phyloP scores from a whole-genome alignment of 1,284 basidiomycete genomes.

The Trametes pubescens region DNA sequence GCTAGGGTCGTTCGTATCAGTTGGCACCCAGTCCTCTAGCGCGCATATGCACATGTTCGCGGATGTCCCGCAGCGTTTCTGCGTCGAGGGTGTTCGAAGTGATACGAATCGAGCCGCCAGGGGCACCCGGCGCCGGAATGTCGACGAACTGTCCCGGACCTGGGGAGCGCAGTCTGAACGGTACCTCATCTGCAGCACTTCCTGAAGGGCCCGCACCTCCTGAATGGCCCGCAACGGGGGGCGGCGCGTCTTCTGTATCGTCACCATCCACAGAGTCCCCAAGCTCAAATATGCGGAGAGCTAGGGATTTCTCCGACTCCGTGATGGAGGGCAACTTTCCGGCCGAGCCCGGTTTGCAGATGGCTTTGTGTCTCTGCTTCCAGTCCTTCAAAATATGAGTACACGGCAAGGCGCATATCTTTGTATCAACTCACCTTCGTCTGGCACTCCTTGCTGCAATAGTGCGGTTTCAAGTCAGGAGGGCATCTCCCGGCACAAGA shows the following conservation, averaged over 20 bases:
- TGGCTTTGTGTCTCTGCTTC: conserved; percentile 1
- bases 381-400: not conserved
- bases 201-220: not conserved
- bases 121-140: not conserved
- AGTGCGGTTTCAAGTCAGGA: conserved; percentile 9
- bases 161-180: not conserved
- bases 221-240: not conserved
- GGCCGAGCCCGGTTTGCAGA: conserved; percentile 5
- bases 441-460: conserved; percentile 22
- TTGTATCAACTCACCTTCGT: conserved; percentile 1
- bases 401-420: no score
- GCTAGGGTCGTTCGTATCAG: no score
- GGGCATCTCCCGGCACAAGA: conserved; percentile 22
- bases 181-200: no score
- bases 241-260: not conserved
- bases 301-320: no score
- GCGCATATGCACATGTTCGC: not conserved
- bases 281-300: no score
- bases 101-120: not conserved
- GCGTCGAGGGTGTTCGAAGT: not conserved
- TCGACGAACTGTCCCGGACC: not conserved
- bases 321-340: not conserved
- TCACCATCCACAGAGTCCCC: not conserved
- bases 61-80: not conserved
- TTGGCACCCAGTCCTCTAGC: no score